Evolutionary conservation across 1,284 basidiomycete genomes (phyloP).

Genomic region (Melampsora americana): DNA sequence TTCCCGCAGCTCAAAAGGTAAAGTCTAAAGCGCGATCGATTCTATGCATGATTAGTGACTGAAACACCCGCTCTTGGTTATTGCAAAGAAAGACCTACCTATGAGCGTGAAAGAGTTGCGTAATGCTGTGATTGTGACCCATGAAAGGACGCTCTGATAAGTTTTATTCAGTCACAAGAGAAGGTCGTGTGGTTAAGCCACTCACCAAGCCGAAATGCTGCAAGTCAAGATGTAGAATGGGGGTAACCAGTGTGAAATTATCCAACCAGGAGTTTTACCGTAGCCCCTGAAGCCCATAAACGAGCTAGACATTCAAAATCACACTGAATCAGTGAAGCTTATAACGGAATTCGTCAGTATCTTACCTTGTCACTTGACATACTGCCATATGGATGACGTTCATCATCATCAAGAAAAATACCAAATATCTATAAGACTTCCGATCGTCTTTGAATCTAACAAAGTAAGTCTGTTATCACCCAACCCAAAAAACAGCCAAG

Average conservation of each 20-base stretch:
- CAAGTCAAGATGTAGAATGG: not conserved
- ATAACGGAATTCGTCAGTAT: not conserved
- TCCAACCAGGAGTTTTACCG: not conserved
- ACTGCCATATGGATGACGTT: not conserved
- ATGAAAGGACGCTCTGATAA: not conserved
- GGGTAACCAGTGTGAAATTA: not conserved
- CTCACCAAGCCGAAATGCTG: not conserved
- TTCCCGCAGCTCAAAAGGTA: conserved; percentile 17
- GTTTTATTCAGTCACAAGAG: not conserved
- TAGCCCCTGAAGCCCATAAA: not conserved
- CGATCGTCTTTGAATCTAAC: not conserved
- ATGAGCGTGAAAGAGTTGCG: conserved; percentile 40
- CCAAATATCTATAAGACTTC: not conserved
- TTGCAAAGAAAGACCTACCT: not conserved
- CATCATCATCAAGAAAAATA: not conserved
- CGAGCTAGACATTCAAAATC: not conserved
- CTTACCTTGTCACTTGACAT: not conserved
- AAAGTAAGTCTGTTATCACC: not conserved
- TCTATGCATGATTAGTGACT: not conserved
- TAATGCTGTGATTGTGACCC: not conserved
- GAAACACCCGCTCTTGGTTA: not conserved
- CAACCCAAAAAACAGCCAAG: not conserved
- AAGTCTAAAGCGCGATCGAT: conserved; percentile 1
- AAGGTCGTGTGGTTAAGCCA: not conserved
- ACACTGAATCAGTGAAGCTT: not conserved